Conservation (phyloP, 2,329 filamentous ascomycete genomes). For the Penicillium brevicompactum region DNA sequence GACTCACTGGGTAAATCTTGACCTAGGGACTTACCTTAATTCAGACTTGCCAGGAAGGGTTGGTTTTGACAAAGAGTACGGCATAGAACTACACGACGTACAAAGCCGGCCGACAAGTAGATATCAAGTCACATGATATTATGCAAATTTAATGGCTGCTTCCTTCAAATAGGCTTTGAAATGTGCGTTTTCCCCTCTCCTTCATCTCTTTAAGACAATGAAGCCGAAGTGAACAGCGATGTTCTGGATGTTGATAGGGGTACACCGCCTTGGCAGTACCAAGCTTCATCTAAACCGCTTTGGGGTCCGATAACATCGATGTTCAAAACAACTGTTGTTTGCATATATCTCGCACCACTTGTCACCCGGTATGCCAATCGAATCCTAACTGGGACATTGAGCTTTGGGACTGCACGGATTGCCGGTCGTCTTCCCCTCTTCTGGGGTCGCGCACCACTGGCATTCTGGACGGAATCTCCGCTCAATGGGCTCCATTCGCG, state of each 20-base stretch:
- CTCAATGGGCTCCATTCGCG: conserved; percentile 12
- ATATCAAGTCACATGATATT: too few species aligned
- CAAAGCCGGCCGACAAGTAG: too few species aligned
- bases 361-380: conserved; percentile 11
- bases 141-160: too few species aligned
- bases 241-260: not conserved
- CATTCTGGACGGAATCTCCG: conserved; percentile 9
- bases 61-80: too few species aligned
- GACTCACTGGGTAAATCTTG: too few species aligned
- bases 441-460: conserved; percentile 18
- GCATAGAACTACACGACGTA: too few species aligned
- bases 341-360: not conserved
- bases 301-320: conserved; percentile 7
- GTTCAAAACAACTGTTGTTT: not conserved
- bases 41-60: too few species aligned
- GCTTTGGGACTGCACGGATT: conserved; percentile 10
- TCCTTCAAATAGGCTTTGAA: too few species aligned
- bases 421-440: conserved; percentile 15
- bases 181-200: too few species aligned
- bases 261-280: conserved; percentile 9
- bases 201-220: too few species aligned
- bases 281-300: conserved; percentile 3
- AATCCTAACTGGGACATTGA: too few species aligned
- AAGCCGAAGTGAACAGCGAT: not conserved
- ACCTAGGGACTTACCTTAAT: too few species aligned